A percentile compares a stretch with the other conserved stretches of the same genome.
Conservation (phyloP, 345 rosid species). For the Syzygium aromaticum region DNA sequence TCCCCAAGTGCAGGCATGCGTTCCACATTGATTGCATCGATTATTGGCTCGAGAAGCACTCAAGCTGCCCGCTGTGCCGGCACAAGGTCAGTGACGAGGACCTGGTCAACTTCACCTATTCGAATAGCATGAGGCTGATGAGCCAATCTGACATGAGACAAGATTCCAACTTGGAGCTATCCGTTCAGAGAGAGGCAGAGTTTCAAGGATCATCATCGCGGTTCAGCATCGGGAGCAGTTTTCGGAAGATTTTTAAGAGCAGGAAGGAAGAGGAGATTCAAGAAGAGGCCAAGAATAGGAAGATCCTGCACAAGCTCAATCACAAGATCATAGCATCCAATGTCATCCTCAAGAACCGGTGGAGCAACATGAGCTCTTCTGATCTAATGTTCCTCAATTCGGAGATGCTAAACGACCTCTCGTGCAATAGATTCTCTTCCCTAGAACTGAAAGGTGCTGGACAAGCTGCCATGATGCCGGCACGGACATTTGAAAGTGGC, state of each 20-base stretch:
- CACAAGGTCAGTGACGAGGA: conserved; percentile 47
- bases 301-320: conserved; percentile 43
- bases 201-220: conserved; percentile 54
- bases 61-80: conserved; percentile 87
- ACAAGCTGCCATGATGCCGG: not conserved
- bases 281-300: conserved; percentile 10
- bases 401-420: conserved; percentile 47
- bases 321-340: conserved; percentile 72
- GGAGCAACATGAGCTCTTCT: conserved; percentile 87
- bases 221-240: conserved; percentile 71
- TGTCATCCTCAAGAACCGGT: conserved; percentile 59
- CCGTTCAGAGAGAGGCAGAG: conserved; percentile 56
- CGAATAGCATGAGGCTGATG: conserved; percentile 52
- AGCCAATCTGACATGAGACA: conserved; percentile 33
- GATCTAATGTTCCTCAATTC: conserved; percentile 69
- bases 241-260: conserved; percentile 32
- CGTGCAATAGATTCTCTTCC: conserved; percentile 45
- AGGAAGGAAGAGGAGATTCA: conserved; percentile 11
- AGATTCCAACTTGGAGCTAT: conserved; percentile 53
- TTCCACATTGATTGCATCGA: conserved; percentile 82
- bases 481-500: conserved; percentile 11
- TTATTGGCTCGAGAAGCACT: conserved; percentile 84
- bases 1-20: conserved; percentile 85
- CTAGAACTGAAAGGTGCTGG: not conserved
- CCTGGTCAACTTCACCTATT: conserved; percentile 29